Base-by-base conservation (phyloP, 352 stramenopile species). In the Phytophthora sp. region DNA sequence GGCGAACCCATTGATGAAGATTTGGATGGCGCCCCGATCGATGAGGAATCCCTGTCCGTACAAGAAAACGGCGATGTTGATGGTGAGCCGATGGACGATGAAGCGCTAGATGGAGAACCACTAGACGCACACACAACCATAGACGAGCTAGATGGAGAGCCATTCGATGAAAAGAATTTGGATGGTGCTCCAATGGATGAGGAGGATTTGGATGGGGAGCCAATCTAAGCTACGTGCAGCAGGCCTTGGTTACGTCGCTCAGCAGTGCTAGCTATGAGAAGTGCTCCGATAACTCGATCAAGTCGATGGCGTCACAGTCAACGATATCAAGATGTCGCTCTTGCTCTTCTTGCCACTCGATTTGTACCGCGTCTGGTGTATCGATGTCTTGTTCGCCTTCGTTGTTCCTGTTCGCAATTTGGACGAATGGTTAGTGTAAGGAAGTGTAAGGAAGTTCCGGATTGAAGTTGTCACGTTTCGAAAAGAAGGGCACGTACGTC, bases 171-270 rank as follows among this genome's bases (percentile, higher is more conserved):
- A 1, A 74, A 87, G 0, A 69, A 79, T 26, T 46, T 83, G 24
- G 76, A 86, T 58, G 78, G 78, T 8, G 64, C 58, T 57, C 75
- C 75, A 26, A 53, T 86, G 63, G 75, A 79, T 47, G 72, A 79
- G 24, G 77, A 77, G 2, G 74, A 80, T 58, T 57, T 88, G n/a
- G 77, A 85, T 21, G 79, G 74, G 4, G 60, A 72, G 31, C 67
- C 58, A 11, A 45, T 82, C 9, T 73, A 70, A 44, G 29, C 23
- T n/a, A 27, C 20, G n/a, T 36, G 47, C 3, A 5, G 27, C 20
- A 26, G 12, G 24, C 5, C 2, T 36, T 16, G 7, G 12, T 23
- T 36, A 31, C 16, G 42, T 50, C 12, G 23, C 42, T 50, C 9
- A 31, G 13, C 13, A 12, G 18, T 13, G 30, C n/a, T 12, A 23